A percentile compares a stretch with the other conserved stretches of the same genome.
phyloP scores from a whole-genome alignment of 352 stramenopile genomes.

The Pythium biforme region DNA sequence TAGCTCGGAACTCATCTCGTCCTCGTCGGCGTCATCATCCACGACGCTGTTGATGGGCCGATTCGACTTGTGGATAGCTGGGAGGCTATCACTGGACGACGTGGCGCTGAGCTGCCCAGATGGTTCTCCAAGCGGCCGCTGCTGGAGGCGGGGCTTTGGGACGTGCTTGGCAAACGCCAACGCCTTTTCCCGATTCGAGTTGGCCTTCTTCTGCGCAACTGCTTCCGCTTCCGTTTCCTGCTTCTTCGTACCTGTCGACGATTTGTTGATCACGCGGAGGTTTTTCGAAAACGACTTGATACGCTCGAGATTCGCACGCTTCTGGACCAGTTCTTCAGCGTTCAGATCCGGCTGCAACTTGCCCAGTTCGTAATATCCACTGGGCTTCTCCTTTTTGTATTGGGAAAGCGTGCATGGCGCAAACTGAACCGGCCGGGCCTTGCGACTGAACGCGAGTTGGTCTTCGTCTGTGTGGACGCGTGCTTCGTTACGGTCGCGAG shows the following conservation, averaged over 20 bases:
- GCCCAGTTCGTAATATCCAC: conserved; percentile 86
- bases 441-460: conserved; percentile 76
- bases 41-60: conserved; percentile 51
- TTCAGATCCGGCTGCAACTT: conserved; percentile 88
- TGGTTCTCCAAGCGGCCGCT: conserved; percentile 26
- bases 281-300: conserved; percentile 87
- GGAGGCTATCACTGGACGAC: conserved; percentile 23
- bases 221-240: conserved; percentile 11
- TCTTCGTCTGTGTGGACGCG: conserved; percentile 56
- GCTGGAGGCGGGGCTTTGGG: conserved; percentile 53
- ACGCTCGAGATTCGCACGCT: conserved; percentile 70
- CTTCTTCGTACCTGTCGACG: conserved; percentile 34
- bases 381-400: conserved; percentile 86
- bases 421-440: conserved; percentile 71
- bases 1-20: conserved; percentile 61
- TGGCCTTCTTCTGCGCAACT: conserved; percentile 34
- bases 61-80: conserved; percentile 23
- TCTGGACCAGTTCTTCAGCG: conserved; percentile 72
- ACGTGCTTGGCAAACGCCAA: conserved; percentile 81
- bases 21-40: conserved; percentile 60
- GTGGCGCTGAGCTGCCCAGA: conserved; percentile 11
- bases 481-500: conserved; percentile 60
- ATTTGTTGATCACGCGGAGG: conserved; percentile 74
- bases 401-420: conserved; percentile 83
- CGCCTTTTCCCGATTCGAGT: conserved; percentile 69